Base-by-base conservation (phyloP, 305 asterid genomes). In the Fraxinus latifolia region DNA sequence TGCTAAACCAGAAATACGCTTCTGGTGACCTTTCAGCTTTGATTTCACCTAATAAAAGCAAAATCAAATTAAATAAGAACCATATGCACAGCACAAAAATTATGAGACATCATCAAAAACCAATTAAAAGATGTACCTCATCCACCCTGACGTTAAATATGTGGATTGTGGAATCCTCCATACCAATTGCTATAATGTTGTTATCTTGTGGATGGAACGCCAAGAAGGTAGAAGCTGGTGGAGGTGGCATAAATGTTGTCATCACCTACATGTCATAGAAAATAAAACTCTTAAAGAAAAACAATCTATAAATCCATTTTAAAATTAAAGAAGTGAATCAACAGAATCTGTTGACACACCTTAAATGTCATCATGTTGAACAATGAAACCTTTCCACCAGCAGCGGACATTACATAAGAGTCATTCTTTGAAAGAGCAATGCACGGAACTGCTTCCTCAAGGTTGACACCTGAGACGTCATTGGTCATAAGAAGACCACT, bases 231-330 rank as follows among this genome's bases (percentile, higher is more conserved):
- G 97, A 90, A 9, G 97, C 92, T 0, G 96, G 97, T 34, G 97
- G 97, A 39, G 95, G 97, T 8, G 95, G 92, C 97, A 93, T 93
- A 84, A 93, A 93, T 74, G 97, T 93, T 8, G 96, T 93, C 97
- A 93, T 93, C 71, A 89, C 91, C 97, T 93, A 93, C 91, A 84
- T 27, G 83, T 77, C 44, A 71, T 60, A 68, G 37, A 68, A 78
- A 44, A 42, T 31, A 14, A 74, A 37, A 31, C 23, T 81, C 32
- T 73, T 74, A 27, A 23, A 32, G 6, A 67, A 80, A 55, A 23
- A 50, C 9, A 78, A 67, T 77, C 79, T 33, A 0, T 37, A 83
- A 67, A 67, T 36, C 70, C 23, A 17, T 67, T 31, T 70, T 42
- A 71, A 44, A 62, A 77, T 5, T 77, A 39, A 78, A 67, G 67